Evolutionary conservation across 192 early-diverging fungal species (phyloP).

Genomic region (Backusella morwellensis): DNA sequence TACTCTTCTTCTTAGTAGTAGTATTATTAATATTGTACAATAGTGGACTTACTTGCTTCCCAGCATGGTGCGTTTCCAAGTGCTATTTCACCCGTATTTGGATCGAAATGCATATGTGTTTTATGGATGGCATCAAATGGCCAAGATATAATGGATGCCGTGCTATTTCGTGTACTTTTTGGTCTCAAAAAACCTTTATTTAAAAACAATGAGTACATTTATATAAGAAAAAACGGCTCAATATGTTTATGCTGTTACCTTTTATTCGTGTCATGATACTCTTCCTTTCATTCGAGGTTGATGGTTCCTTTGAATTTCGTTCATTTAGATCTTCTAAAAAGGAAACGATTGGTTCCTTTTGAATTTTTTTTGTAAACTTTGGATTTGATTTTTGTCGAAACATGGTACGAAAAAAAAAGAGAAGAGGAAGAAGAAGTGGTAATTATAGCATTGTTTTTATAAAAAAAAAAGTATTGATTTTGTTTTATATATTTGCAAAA

Average conservation of each 20-base stretch:
- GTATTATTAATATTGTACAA: too few relatives aligned
- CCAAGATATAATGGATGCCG: constrained; percentile 6
- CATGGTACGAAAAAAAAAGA: not conserved
- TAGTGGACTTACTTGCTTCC: not conserved
- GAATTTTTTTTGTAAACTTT: not conserved
- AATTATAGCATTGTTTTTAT: not conserved
- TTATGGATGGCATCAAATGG: constrained; percentile 19
- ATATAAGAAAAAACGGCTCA: not conserved
- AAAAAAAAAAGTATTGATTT: not conserved
- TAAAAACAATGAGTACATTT: not conserved
- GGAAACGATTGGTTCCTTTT: not conserved
- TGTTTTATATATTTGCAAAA: not conserved
- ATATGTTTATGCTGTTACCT: not conserved
- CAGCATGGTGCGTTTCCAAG: not conserved
- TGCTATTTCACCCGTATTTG: not conserved
- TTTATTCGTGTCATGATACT: not conserved
- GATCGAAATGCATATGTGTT: constrained; percentile 14
- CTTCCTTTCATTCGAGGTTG: not conserved
- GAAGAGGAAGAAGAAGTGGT: not conserved
- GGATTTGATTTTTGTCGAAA: not conserved
- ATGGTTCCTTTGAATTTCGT: not conserved
- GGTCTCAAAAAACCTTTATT: not conserved
- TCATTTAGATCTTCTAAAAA: not conserved
- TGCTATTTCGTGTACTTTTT: not conserved
- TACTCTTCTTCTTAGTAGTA: not conserved